Percentiles rank a stretch among this genome's conserved stretches.
Conservation (phyloP, 2,329 filamentous ascomycete species). For the Phialocephala sp. region DNA sequence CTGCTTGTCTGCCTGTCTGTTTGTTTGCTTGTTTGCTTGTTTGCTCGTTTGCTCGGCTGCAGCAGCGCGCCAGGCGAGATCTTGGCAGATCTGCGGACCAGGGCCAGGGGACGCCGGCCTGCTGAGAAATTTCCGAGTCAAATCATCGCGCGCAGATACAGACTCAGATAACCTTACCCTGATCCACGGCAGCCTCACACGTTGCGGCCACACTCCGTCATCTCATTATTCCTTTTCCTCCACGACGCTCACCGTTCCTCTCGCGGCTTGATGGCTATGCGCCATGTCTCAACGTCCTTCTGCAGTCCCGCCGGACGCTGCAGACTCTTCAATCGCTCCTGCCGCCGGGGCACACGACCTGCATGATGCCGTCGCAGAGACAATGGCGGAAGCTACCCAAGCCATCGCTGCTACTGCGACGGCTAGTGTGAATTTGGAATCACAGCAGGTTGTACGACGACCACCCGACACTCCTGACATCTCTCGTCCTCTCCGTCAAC, state of each 20-base stretch:
- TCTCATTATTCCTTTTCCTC: neutral
- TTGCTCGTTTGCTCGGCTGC: too few species aligned
- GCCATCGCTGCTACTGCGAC: constrained; percentile 12
- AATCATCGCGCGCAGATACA: too few species aligned
- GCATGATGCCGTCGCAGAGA: constrained; percentile 12
- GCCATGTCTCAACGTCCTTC: constrained; percentile 32
- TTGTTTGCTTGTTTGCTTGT: too few species aligned
- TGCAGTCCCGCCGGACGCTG: constrained; percentile 29
- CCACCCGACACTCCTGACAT: constrained; percentile 8
- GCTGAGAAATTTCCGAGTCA: constrained; percentile 6
- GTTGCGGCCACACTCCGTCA: neutral
- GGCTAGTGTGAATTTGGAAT: constrained; percentile 26
- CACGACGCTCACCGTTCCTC: neutral
- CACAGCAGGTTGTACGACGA: constrained; percentile 14
- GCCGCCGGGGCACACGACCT: constrained; percentile 25
- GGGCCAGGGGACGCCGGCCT: neutral
- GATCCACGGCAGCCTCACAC: constrained; percentile 10
- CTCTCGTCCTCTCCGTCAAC: constrained; percentile 5
- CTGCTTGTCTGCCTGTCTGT: too few species aligned
- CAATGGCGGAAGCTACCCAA: constrained; percentile 19
- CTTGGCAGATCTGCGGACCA: neutral
- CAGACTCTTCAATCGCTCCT: constrained; percentile 23
- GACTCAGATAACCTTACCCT: neutral
- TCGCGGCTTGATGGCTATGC: constrained; percentile 24
- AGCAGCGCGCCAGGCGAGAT: neutral